Base-by-base conservation (phyloP, 192 early-diverging fungal genomes). In the Backusella parvicylindrica region DNA sequence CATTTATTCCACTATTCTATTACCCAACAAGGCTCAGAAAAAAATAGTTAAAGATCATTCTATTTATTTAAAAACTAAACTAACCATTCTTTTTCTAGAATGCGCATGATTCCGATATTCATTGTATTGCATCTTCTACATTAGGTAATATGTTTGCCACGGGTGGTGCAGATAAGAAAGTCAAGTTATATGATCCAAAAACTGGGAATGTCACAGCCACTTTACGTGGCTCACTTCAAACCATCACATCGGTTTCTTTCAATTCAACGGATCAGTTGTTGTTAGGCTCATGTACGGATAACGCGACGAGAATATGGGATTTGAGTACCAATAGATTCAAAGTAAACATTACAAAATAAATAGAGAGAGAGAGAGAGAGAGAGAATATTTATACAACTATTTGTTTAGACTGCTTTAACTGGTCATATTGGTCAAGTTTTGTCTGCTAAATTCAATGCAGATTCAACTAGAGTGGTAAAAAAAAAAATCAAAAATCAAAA, bases 381-480 rank as follows among this genome's bases (percentile, higher is more conserved):
- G 43, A 16, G 16, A 8, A 28, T 71, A 56, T 43, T 32, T 37
- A 32, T 31, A 1, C 30, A 49, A 68, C 37, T 66, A 36, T 50
- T 60, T 13, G 63, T n/a, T 23, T 76, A 95, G 92, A 95, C 96
- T 79, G 97, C 96, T 23, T 85, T 99, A 74, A 96, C 93, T 3
- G 96, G 97, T 1, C 97, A 99, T 82, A 92, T 97, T 60, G 95
- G 95, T 67, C 95, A 97, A 83, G 95, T 99, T 6, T 94, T 90
- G 76, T 85, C 92, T 3, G 95, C 96, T 0, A 90, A 91, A 76
- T 98, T 99, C 75, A 95, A 85, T 68, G 76, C 88, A 15, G 93
- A 94, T 68, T 87, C 91, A 12, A 88, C 86, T 76, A 89, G 89
- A 41, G 91, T 99, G 73, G 94, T 95, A 64, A 75, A 82, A 50